phyloP scores from a whole-genome alignment of 306 rosid genomes.

The Vigna nakashimae region DNA sequence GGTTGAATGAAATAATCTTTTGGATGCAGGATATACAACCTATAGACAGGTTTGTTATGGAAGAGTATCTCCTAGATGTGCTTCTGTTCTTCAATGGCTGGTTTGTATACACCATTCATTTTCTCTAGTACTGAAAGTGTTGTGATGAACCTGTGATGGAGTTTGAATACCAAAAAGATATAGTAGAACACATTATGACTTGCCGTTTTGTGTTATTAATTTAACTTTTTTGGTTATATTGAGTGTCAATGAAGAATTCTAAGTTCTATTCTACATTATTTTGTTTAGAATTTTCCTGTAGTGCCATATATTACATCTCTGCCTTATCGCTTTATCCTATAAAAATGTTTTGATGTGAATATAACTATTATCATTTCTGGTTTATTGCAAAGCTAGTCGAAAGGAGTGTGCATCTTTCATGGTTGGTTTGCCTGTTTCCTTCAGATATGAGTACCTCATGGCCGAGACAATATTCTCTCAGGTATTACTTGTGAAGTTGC shows the following conservation, averaged over 20 bases:
- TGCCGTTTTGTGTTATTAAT: background rate
- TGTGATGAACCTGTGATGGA: background rate
- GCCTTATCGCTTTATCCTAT: background rate
- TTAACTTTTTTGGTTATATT: background rate
- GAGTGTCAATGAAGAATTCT: background rate
- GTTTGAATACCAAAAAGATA: background rate
- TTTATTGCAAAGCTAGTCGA: constrained; percentile 98
- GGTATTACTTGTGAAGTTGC: constrained; percentile 53
- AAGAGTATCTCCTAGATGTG: constrained; percentile 96
- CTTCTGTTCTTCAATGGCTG: constrained; percentile 97
- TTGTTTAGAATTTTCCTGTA: background rate
- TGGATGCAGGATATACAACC: constrained; percentile 89
- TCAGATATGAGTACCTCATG: constrained; percentile 97
- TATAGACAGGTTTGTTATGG: constrained; percentile 90
- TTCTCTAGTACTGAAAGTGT: constrained; percentile 14
- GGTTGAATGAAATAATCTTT: constrained; percentile 34
- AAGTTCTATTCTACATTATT: background rate
- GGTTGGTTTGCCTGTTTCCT: constrained; percentile 95
- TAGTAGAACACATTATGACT: constrained; percentile 20
- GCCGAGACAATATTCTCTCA: constrained; percentile 99
- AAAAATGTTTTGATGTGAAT: constrained; percentile 43
- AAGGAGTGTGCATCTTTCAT: constrained; percentile 97
- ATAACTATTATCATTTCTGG: constrained; percentile 53
- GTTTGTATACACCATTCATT: constrained; percentile 60
- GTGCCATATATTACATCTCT: background rate